Evolutionary conservation across 2,329 filamentous ascomycete genomes (phyloP).

Genomic region (Didymosphaeria variabile): DNA sequence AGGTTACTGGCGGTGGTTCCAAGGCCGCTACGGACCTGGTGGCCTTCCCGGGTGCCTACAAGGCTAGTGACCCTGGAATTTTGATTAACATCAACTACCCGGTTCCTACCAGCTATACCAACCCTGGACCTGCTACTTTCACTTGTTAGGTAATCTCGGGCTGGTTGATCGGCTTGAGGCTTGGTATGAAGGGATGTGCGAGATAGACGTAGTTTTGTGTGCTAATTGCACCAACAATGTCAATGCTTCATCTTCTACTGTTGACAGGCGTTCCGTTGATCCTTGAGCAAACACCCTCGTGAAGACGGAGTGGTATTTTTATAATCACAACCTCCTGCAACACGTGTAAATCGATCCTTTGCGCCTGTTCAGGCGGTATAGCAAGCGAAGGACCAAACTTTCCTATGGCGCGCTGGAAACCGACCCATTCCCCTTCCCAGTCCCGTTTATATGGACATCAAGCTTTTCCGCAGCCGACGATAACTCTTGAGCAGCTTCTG

Average conservation of each 20-base stretch:
- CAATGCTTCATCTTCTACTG: not conserved
- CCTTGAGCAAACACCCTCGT: too few species aligned
- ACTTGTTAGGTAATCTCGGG: not conserved
- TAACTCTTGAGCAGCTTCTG: not conserved
- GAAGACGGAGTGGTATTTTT: too few species aligned
- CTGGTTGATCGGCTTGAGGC: not conserved
- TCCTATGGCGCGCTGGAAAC: not conserved
- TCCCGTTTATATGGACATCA: not conserved
- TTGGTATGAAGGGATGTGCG: not conserved
- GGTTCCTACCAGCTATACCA: slow-evolving; percentile 19
- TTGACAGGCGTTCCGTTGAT: too few species aligned
- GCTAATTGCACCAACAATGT: not conserved
- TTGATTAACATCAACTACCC: slow-evolving; percentile 65
- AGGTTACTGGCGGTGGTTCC: slow-evolving; percentile 21
- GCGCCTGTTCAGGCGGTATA: too few species aligned
- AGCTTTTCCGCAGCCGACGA: not conserved
- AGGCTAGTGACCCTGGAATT: slow-evolving; percentile 64
- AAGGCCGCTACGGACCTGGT: slow-evolving; percentile 51
- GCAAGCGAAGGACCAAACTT: not conserved
- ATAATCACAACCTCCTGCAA: too few species aligned
- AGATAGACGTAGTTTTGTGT: not conserved
- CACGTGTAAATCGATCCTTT: too few species aligned
- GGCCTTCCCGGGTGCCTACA: slow-evolving; percentile 63
- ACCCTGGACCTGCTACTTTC: slow-evolving; percentile 20
- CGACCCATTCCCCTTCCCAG: not conserved